These are phyloP conservation scores for Stagonosporopsis cucurbitacearum DNA, from an alignment of 2,329 filamentous ascomycete species.

Conservation along the genomic window DNA sequence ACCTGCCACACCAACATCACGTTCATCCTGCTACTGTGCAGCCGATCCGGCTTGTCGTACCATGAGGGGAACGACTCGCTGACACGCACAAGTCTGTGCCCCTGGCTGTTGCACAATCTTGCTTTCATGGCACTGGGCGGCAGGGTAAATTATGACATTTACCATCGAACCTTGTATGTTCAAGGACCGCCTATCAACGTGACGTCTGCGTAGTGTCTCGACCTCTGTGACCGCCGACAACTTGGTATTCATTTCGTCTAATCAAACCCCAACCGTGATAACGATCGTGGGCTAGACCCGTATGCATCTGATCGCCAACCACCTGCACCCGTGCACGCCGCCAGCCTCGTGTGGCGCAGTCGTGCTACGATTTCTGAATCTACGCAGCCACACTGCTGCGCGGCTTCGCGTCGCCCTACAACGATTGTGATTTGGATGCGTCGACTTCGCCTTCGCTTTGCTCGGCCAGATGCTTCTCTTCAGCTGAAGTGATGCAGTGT, in stretches of 20 bases:
- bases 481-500: slow-evolving; percentile 83
- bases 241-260: slow-evolving; percentile 23
- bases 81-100: slow-evolving; percentile 9
- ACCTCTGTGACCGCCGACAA: slow-evolving; percentile 8
- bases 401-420: slow-evolving; percentile 26
- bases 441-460: slow-evolving; percentile 40
- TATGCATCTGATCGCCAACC: slow-evolving; percentile 6
- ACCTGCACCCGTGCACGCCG: slow-evolving; percentile 1
- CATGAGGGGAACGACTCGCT: slow-evolving; percentile 13
- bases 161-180: slow-evolving; percentile 31
- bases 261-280: slow-evolving; percentile 1
- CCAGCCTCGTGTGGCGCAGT: slow-evolving; percentile 33
- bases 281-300: slow-evolving; percentile 15
- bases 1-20: slow-evolving; percentile 19
- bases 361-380: background rate
- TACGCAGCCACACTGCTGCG: slow-evolving; percentile 43
- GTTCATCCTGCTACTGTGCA: slow-evolving; percentile 6
- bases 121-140: slow-evolving; percentile 8
- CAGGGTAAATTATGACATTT: slow-evolving; percentile 19
- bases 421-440: slow-evolving; percentile 7
- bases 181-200: slow-evolving; percentile 19
- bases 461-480: slow-evolving; percentile 68
- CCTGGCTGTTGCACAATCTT: slow-evolving; percentile 17
- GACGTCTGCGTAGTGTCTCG: slow-evolving; percentile 22
- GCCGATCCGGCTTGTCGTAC: slow-evolving; percentile 11